Evolutionary conservation across 139 green algal genomes (phyloP).

Genomic region (Micractinium conductrix): DNA sequence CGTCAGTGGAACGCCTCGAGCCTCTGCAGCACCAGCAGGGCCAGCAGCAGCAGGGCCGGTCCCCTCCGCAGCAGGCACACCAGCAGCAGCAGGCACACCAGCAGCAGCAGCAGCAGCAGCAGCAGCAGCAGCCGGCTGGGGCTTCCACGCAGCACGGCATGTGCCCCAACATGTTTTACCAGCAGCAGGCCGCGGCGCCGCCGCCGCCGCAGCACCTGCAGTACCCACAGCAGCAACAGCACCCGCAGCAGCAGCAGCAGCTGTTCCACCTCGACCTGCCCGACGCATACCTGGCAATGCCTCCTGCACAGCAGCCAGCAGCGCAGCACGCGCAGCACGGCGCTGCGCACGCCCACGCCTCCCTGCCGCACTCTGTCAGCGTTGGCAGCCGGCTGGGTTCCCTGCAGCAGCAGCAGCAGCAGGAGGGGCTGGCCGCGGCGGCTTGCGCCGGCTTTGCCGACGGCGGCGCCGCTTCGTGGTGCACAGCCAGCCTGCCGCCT

Average conservation of each 20-base stretch:
- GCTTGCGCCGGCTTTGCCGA: background rate
- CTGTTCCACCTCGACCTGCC: conserved; percentile 23
- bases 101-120: background rate
- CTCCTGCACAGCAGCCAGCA: background rate
- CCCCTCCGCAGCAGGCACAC: background rate
- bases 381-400: background rate
- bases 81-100: background rate
- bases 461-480: too few relatives aligned
- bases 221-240: background rate
- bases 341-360: background rate
- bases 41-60: background rate
- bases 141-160: background rate
- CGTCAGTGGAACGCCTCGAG: background rate
- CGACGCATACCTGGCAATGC: too few relatives aligned
- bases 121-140: conserved; percentile 3
- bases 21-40: background rate
- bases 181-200: background rate
- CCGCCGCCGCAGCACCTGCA: background rate
- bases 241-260: background rate
- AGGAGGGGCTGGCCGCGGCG: too few relatives aligned
- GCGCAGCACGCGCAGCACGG: background rate
- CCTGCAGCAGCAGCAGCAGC: background rate
- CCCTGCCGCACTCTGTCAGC: background rate
- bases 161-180: background rate
- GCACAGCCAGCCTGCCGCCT: background rate